Conservation (phyloP, 805 yeast genomes). For the Myxozyma nipponensis region DNA sequence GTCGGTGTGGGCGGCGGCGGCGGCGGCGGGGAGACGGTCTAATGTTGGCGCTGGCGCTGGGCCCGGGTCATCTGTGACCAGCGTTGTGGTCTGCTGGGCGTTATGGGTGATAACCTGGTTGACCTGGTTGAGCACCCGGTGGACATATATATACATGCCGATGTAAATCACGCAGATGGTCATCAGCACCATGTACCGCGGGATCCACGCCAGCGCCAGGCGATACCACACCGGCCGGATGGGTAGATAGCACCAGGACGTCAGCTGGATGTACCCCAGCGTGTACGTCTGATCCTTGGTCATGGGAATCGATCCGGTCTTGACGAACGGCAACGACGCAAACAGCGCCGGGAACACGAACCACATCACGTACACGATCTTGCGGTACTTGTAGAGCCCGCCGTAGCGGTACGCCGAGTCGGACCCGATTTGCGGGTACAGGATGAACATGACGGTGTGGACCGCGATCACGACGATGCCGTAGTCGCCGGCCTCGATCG, state of each 20-base stretch:
- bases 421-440: slow-evolving; percentile 33
- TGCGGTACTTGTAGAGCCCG: slow-evolving; percentile 61
- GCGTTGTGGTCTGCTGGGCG: neutral
- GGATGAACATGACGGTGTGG: slow-evolving; percentile 72
- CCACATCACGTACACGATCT: slow-evolving; percentile 54
- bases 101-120: slow-evolving; percentile 1
- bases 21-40: neutral
- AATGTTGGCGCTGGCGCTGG: neutral
- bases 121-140: slow-evolving; percentile 49
- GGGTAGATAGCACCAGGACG: slow-evolving; percentile 79
- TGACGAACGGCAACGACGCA: slow-evolving; percentile 69
- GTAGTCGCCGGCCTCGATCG: slow-evolving; percentile 57
- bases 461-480: slow-evolving; percentile 79
- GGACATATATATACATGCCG: slow-evolving; percentile 68
- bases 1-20: neutral
- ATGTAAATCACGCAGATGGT: slow-evolving; percentile 61
- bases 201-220: slow-evolving; percentile 73
- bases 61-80: neutral
- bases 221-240: slow-evolving; percentile 69
- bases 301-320: slow-evolving; percentile 1
- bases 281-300: slow-evolving; percentile 17
- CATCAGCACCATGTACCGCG: slow-evolving; percentile 65
- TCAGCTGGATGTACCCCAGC: slow-evolving; percentile 50
- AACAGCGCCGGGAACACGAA: slow-evolving; percentile 60
- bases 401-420: slow-evolving; percentile 22